Evolutionary conservation across 768 basidiomycete species (phyloP).

Genomic region (Rhodosporidiobolus odoratus): DNA sequence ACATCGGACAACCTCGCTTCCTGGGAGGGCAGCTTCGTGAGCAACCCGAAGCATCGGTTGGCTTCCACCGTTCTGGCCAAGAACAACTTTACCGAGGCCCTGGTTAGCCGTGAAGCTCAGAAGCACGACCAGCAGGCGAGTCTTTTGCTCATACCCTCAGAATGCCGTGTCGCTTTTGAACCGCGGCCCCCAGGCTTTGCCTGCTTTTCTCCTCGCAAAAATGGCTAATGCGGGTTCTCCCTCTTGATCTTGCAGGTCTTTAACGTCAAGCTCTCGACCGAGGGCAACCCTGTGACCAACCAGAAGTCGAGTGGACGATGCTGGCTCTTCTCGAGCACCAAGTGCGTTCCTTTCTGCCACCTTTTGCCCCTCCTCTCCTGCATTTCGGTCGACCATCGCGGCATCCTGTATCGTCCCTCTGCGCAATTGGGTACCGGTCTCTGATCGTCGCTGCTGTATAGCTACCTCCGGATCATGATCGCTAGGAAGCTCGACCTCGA

Average conservation of each 20-base stretch:
- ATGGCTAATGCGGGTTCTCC: too few species aligned
- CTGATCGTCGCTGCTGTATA: not conserved
- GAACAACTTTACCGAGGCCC: constrained; percentile 41
- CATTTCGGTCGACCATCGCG: not conserved
- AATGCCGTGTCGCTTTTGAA: too few species aligned
- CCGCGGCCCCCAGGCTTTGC: too few species aligned
- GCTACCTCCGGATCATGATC: constrained; percentile 62
- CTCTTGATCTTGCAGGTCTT: constrained; percentile 36
- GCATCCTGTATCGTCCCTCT: constrained; percentile 7
- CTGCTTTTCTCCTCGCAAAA: not conserved
- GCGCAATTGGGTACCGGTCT: too few species aligned
- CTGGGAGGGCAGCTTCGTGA: constrained; percentile 42
- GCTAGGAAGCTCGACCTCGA: constrained; percentile 69
- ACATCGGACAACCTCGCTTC: constrained; percentile 35
- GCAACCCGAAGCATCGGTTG: constrained; percentile 23
- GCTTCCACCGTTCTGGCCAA: constrained; percentile 43
- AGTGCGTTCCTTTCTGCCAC: constrained; percentile 45
- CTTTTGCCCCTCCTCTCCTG: not conserved
- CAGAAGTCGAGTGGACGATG: constrained; percentile 60
- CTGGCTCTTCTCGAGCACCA: constrained; percentile 92
- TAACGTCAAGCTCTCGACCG: constrained; percentile 38
- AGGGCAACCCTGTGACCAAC: constrained; percentile 39
- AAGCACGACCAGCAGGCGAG: constrained; percentile 41
- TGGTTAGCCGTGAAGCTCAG: constrained; percentile 41
- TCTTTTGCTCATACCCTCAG: not conserved